Evolutionary conservation across 75 land plant genomes (phyloP), one percentile per base, ranked within the genome.

Genomic region (Chamaecyparis obtusa): DNA sequence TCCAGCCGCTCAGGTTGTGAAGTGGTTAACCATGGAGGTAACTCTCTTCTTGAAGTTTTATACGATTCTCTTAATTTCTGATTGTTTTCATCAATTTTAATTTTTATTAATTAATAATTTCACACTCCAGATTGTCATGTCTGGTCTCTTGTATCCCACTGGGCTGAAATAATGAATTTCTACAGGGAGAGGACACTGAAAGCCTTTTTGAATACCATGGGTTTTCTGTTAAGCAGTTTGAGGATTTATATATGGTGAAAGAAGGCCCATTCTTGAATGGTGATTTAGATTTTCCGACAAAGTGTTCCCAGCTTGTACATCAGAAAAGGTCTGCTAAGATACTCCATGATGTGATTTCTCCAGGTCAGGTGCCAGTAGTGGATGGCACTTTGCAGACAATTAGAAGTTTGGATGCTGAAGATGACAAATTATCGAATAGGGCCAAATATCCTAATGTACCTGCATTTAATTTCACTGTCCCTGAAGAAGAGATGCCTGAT

Each of bases 11-110:
- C 92, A 90, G 87, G 91, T 98, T 85, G 89, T 87, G 54, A 88
- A 86, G 19, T 98, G 99, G 99, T 91, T 98, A 49, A 96, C 86
- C 11, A 91, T 98, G 97, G 99, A 98, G 98, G 99, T 98, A 94
- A 57, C 30, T 74, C 54, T 43, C 64, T 43, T 57, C 36, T 82
- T 86, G 83, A 43, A 87, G n/a, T 33, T 2, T n/a, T 43, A 15
- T 89, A 21, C 36, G 27, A 33, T 60, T 88, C 9, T 37, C 37
- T 35, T 39, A 41, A 11, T 44, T 88, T 21, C 17, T 72, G 37
- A 10, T 87, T 0, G 30, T 14, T 37, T 41, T 76, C 36, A 56
- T 43, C 17, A n/a, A 71, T 44, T 27, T 86, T 46, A 32, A n/a
- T 54, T 44, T 27, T 86, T 57, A 32, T 33, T 81, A 19, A 24